A percentile compares a stretch with the other conserved stretches of the same genome.
phyloP scores from a whole-genome alignment of 352 stramenopile genomes.

The Globisporangium cylindrosporum region DNA sequence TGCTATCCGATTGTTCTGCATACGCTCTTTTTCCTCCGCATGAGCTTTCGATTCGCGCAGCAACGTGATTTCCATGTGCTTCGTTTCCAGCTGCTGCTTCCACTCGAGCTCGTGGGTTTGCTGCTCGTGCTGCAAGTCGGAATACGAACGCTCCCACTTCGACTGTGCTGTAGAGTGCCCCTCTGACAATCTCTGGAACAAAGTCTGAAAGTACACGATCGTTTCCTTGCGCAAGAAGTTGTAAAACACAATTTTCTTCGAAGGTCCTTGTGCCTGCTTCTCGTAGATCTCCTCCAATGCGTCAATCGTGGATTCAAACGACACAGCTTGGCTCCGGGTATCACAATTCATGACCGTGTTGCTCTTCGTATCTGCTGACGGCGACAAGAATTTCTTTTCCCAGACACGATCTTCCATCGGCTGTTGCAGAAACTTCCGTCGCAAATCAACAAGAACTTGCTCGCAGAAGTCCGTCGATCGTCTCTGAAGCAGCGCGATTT shows the following conservation, averaged over 20 bases:
- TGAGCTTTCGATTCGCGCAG: slow-evolving; percentile 45
- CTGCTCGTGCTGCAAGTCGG: slow-evolving; percentile 38
- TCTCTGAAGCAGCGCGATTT: slow-evolving; percentile 58
- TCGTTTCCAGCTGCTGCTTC: slow-evolving; percentile 43
- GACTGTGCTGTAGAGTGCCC: slow-evolving; percentile 22
- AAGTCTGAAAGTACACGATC: slow-evolving; percentile 44
- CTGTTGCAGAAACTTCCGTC: slow-evolving; percentile 32
- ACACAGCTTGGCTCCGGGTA: not conserved
- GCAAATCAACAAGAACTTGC: slow-evolving; percentile 37
- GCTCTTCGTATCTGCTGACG: not conserved
- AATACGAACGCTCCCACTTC: slow-evolving; percentile 26
- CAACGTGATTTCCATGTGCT: slow-evolving; percentile 40
- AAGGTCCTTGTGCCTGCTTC: slow-evolving; percentile 47
- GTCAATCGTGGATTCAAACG: slow-evolving; percentile 40
- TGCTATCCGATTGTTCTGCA: slow-evolving; percentile 33
- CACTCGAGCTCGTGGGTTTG: slow-evolving; percentile 38
- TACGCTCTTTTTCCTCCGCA: slow-evolving; percentile 52
- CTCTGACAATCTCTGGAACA: slow-evolving; percentile 40
- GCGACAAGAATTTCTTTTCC: slow-evolving; percentile 24
- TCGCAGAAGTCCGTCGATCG: slow-evolving; percentile 56
- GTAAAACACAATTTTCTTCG: slow-evolving; percentile 68
- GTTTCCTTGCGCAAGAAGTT: slow-evolving; percentile 61
- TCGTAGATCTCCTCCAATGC: slow-evolving; percentile 60
- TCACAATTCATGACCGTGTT: not conserved
- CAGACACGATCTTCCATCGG: slow-evolving; percentile 42